Evolutionary conservation across 2,329 filamentous ascomycete species (phyloP).

Genomic region (Coniochaeta sp.): DNA sequence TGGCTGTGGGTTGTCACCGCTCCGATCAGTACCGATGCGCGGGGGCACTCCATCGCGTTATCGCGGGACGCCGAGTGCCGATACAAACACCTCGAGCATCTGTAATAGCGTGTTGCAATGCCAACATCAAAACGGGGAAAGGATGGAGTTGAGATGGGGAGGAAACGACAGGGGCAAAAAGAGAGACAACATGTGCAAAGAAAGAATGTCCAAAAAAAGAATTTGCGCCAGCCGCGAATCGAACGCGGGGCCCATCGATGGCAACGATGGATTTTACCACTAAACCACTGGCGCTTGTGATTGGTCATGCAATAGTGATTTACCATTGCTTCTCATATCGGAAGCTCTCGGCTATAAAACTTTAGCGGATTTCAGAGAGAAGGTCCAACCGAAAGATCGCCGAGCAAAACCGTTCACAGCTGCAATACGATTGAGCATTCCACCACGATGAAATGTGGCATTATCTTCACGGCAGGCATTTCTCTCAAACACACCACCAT

Average conservation of each 20-base stretch:
- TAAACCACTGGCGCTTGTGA: conserved; percentile 30
- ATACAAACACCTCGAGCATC: no score
- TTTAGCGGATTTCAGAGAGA: no score
- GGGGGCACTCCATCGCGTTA: background rate
- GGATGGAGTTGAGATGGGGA: no score
- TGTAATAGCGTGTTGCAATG: background rate
- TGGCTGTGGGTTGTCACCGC: background rate
- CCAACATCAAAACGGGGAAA: background rate
- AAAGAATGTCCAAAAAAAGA: background rate
- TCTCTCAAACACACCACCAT: no score
- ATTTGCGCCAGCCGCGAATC: conserved; percentile 3
- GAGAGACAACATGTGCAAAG: background rate
- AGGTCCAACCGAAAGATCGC: no score
- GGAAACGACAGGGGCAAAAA: background rate
- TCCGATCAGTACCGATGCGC: background rate
- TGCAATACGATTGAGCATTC: no score
- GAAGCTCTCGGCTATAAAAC: no score
- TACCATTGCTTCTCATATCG: no score
- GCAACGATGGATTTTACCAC: conserved; percentile 45
- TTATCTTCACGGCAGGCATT: no score
- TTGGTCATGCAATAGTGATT: background rate
- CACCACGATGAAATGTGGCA: no score
- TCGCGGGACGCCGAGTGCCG: background rate
- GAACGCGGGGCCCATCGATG: conserved; percentile 20
- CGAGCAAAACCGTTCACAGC: no score